phyloP scores from a whole-genome alignment of 257 asterid species.

The Scutellaria baicalensis region DNA sequence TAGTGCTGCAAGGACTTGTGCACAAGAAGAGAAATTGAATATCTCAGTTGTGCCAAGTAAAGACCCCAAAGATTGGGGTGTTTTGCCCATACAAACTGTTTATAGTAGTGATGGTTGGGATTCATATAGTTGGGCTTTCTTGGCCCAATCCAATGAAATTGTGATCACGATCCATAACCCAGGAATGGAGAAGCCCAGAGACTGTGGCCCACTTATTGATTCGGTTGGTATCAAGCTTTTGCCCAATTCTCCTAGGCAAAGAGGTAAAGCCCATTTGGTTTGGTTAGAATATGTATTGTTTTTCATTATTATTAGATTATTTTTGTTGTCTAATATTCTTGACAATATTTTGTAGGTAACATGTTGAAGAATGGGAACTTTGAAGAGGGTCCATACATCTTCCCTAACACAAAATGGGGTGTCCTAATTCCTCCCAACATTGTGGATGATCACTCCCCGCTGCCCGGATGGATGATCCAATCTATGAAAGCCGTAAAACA shows the following conservation, averaged over 20 bases:
- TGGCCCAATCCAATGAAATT: constrained; percentile 23
- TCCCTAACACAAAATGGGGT: constrained; percentile 56
- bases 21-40: constrained; percentile 60
- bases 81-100: constrained; percentile 44
- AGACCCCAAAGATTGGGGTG: constrained; percentile 31
- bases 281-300: too few species aligned
- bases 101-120: constrained; percentile 57
- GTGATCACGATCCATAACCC: constrained; percentile 38
- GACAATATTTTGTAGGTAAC: constrained; percentile 44
- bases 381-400: constrained; percentile 81
- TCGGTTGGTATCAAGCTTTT: constrained; percentile 62
- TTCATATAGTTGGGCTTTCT: constrained; percentile 36
- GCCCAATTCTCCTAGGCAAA: constrained; percentile 30
- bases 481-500: constrained; percentile 82
- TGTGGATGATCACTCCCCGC: constrained; percentile 72
- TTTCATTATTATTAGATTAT: too few species aligned
- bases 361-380: constrained; percentile 77
- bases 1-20: constrained; percentile 70
- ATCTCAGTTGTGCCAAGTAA: constrained; percentile 39
- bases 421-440: constrained; percentile 72
- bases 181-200: constrained; percentile 32
- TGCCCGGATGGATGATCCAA: constrained; percentile 81
- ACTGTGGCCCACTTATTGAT: constrained; percentile 72
- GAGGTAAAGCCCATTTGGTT: constrained; percentile 24
- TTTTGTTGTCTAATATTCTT: background rate